Evolutionary conservation across 345 rosid species (phyloP), one percentile per base, ranked within the genome.

Genomic region (Kernera saxatilis): DNA sequence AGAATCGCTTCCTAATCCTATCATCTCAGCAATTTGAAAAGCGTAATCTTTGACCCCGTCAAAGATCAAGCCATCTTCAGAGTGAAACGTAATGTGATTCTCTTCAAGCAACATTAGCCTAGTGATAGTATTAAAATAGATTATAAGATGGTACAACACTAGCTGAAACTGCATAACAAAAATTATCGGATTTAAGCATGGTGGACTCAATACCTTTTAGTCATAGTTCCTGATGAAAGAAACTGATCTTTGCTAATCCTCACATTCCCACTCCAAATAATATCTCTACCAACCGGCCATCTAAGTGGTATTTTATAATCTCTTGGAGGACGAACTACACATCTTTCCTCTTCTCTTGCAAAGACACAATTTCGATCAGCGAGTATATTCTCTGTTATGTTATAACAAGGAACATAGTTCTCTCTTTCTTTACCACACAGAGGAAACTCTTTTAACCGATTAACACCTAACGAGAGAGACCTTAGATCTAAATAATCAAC

Each of bases 81-180:
- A 85, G 76, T 90, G 97, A 79, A 93, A 91, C 21, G 96, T 84
- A 66, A 93, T 88, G 79, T 93, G 98, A 79, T 93, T 93, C 83
- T 93, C 97, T 82, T 90, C 98, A 44, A 91, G 84, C 71, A 93
- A 66, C 98, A 93, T 93, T 82, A 93, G 67, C 88, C 98, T 90
- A 35, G 2, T 48, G 9, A 53, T 62, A 30, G 13, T 66, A 17
- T 19, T 35, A 59, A 67, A 39, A 35, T 19, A 71, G 56, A 65
- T 36, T 50, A 67, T 50, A 67, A 27, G 51, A 53, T 26, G 51
- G 62, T 6, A 25, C 51, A 67, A 40, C 10, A 27, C 50, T 23
- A 64, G 27, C 64, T 53, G 41, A 56, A 64, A 46, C 33, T 27
- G 66, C 57, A 5, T 14, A 67, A 52, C 8, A 56, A 36, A 74